Evolutionary conservation across 2,329 filamentous ascomycete genomes (phyloP), one percentile per base, ranked within the genome.

Genomic region (Claviceps citrina): DNA sequence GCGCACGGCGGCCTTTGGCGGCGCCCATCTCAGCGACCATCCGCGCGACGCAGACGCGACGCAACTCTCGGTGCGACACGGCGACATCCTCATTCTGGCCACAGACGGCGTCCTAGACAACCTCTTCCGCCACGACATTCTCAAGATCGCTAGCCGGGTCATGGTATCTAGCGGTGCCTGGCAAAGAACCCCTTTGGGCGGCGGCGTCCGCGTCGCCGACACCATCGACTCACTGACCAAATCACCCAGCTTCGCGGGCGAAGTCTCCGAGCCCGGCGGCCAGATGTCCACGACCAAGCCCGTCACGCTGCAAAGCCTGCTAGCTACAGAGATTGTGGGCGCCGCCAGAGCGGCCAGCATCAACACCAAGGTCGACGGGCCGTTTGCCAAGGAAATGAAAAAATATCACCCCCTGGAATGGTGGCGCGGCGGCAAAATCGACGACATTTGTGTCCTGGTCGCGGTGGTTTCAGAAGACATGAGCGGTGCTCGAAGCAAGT

Each of bases 101-200:
- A 94, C 86, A 1, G 91, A 98, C 59, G 91, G 91, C 4, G 81
- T 96, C 4, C 91, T 91, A 73, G 91, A 98, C 59, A 98, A 98
- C 51, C 68, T 98, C 25, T 91, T 84, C 54, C 82, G 86, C 52
- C 83, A 93, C 54, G 86, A 98, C 49, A 80, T 93, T 24, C 70
- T 98, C 10, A 75, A 78, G 44, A 76, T 93, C 39, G 78, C 89
- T 20, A 89, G 80, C 48, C 69, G 71, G 36, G 68, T 78, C 22
- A 93, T 98, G 85, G 67, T 77, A 26, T 65, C 70, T 12, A 66
- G 69, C 4, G 80, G 81, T 3, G 86, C 84, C 0, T 95, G 87
- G 86, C 65, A 72, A 16, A 68, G 70, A 49, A 73, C 72, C 1
- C 63, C 62, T 0, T 61, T 73, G 3, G 66, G 68, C 6, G 66